Base-by-base conservation (phyloP, 257 asterid genomes). In the Gentiana macrophylla region DNA sequence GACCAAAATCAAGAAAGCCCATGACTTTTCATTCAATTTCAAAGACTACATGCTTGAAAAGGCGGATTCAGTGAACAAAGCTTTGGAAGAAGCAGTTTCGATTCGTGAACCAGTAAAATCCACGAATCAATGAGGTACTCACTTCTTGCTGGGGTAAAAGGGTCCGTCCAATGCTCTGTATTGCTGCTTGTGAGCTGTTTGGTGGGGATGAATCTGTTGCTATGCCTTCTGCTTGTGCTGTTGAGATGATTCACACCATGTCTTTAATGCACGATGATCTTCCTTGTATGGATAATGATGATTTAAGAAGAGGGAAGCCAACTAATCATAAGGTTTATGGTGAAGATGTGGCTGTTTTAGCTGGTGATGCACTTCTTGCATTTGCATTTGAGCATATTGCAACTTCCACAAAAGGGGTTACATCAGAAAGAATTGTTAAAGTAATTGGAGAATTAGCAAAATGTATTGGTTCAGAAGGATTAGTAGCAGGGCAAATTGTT, bases 201-300 rank as follows among this genome's bases (percentile, higher is more conserved):
- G 79, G 76, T 32, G 82, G 76, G 36, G 35, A 56, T 9, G 76
- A 70, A 59, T 68, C 72, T 35, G 47, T 44, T 2, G 74, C 72
- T 8, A 58, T 67, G 77, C 83, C 83, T 6, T 50, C 77, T 8
- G 77, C 82, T 36, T 77, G 79, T 50, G 67, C 82, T 1, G 15
- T 73, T 47, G 81, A 76, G 33, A 76, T 73, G 79, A 72, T 74
- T 6, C 74, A 68, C 68, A 73, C 84, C 37, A 65, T 58, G 72
- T 71, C 70, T 15, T 52, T 74, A 36, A 74, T 78, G 67, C 75
- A 55, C 49, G 78, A 77, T 54, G 80, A 74, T 15, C 74, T 74
- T n/a, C 84, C 78, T 12, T 71, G 78, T 49, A 74, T 78, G 80
- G 84, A 78, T 38, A 38, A 78, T n/a, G 72, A 59, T 52, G 62